phyloP scores from a whole-genome alignment of 2,329 filamentous ascomycete species.

The Fusarium anguioides region DNA sequence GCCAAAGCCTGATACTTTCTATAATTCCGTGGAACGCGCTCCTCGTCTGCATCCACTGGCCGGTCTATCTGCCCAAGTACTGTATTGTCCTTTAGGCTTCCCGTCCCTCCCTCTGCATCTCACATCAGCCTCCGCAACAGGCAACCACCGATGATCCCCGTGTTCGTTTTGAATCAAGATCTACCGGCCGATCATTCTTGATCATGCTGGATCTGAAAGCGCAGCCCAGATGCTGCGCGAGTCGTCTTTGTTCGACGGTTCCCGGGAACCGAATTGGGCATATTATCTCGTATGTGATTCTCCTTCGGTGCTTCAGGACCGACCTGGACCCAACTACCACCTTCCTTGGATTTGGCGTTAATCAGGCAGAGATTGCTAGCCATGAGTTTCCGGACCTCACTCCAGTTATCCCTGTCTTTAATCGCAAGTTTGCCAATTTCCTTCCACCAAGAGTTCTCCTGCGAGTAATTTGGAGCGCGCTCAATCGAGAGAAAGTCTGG shows the following conservation, averaged over 20 bases:
- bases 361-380: slow-evolving; percentile 34
- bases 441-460: slow-evolving; percentile 24
- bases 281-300: background rate
- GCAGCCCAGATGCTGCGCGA: slow-evolving; percentile 19
- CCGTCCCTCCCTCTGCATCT: background rate
- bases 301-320: background rate
- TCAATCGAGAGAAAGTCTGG: slow-evolving; percentile 38
- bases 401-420: slow-evolving; percentile 27
- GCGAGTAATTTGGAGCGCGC: slow-evolving; percentile 3
- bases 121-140: background rate
- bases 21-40: background rate
- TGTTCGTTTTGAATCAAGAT: background rate
- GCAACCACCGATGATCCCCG: background rate
- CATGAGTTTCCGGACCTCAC: slow-evolving; percentile 36
- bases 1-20: background rate
- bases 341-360: slow-evolving; percentile 33
- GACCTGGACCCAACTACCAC: slow-evolving; percentile 23
- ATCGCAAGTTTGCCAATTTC: slow-evolving; percentile 4
- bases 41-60: background rate
- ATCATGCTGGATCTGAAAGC: slow-evolving; percentile 16
- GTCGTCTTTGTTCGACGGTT: background rate
- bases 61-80: background rate
- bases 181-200: background rate
- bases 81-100: background rate
- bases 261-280: slow-evolving; percentile 2